phyloP scores from a whole-genome alignment of 495 filamentous ascomycete genomes.

The Neurospora tetraspora region DNA sequence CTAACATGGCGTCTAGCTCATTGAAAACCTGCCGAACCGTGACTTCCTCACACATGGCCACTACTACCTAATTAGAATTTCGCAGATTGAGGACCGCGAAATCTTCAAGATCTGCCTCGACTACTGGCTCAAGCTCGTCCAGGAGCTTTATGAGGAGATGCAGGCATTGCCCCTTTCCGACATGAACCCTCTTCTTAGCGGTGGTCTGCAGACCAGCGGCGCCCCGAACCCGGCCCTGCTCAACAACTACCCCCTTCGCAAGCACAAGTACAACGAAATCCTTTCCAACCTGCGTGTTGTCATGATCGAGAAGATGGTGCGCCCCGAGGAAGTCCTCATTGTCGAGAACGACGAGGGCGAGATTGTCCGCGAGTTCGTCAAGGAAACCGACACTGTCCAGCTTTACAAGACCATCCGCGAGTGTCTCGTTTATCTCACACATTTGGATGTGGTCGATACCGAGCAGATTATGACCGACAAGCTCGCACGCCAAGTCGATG shows the following conservation, averaged over 20 bases:
- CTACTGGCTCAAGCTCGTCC: slow-evolving; percentile 98
- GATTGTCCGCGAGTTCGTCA: slow-evolving; percentile 97
- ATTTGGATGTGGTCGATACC: slow-evolving; percentile 94
- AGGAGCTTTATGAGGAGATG: slow-evolving; percentile 98
- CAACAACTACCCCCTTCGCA: slow-evolving; percentile 80
- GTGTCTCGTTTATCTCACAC: slow-evolving; percentile 94
- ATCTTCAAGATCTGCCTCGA: slow-evolving; percentile 99
- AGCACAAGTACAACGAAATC: slow-evolving; percentile 94
- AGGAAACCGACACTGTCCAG: slow-evolving; percentile 97
- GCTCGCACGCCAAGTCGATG: slow-evolving; percentile 86
- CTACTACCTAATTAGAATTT: slow-evolving; percentile 95
- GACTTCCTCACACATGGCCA: slow-evolving; percentile 93
- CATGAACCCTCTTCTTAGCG: slow-evolving; percentile 70
- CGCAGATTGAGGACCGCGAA: slow-evolving; percentile 95
- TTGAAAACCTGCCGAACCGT: slow-evolving; percentile 89
- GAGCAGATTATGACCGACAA: slow-evolving; percentile 99
- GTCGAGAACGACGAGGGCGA: slow-evolving; percentile 99
- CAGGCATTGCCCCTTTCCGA: slow-evolving; percentile 86
- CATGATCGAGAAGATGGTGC: slow-evolving; percentile 99
- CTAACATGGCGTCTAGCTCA: slow-evolving; percentile 49
- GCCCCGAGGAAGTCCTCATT: slow-evolving; percentile 96
- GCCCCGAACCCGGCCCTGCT: slow-evolving; percentile 76
- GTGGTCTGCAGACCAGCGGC: slow-evolving; percentile 59
- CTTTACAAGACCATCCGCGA: slow-evolving; percentile 98
- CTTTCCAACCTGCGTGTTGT: slow-evolving; percentile 88